These are phyloP conservation scores for Sclerotinia trifoliorum DNA, from an alignment of 2,329 filamentous ascomycete genomes.

Conservation along the genomic window DNA sequence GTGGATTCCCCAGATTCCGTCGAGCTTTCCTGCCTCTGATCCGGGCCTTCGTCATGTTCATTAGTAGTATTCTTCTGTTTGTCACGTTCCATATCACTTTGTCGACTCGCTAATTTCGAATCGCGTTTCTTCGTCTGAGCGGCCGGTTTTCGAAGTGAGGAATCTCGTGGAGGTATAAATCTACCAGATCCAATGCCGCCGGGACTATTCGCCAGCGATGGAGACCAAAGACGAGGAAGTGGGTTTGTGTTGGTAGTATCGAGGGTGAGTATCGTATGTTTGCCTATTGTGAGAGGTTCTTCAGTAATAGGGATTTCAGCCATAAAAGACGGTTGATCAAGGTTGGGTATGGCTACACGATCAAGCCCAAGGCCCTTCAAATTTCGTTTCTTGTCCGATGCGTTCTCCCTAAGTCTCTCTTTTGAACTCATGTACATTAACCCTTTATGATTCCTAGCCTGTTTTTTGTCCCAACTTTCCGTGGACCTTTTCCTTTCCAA, in stretches of 20 bases:
- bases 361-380: constrained; percentile 42
- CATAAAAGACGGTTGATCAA: constrained; percentile 40
- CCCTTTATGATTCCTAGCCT: constrained; percentile 53
- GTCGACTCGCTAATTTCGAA: constrained; percentile 50
- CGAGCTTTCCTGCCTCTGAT: constrained; percentile 29
- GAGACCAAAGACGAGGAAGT: constrained; percentile 9
- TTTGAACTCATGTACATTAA: constrained; percentile 74
- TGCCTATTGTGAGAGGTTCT: constrained; percentile 42
- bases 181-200: constrained; percentile 42
- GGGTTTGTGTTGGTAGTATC: constrained; percentile 8
- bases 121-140: constrained; percentile 52
- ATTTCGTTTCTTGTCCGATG: constrained; percentile 57
- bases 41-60: constrained; percentile 26
- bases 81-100: constrained; percentile 45
- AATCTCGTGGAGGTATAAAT: constrained; percentile 65
- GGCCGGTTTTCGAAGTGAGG: constrained; percentile 61
- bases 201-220: constrained; percentile 25
- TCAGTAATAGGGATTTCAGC: constrained; percentile 47
- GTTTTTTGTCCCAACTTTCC: constrained; percentile 63
- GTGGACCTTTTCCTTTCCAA: constrained; percentile 54
- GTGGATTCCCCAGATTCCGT: constrained; percentile 35
- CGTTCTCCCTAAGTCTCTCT: constrained; percentile 62
- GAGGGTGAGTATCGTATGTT: constrained; percentile 4
- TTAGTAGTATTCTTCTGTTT: constrained; percentile 30
- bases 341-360: constrained; percentile 31